phyloP scores from a whole-genome alignment of 176 grass and related monocot species.

The Tuctoria greenei region DNA sequence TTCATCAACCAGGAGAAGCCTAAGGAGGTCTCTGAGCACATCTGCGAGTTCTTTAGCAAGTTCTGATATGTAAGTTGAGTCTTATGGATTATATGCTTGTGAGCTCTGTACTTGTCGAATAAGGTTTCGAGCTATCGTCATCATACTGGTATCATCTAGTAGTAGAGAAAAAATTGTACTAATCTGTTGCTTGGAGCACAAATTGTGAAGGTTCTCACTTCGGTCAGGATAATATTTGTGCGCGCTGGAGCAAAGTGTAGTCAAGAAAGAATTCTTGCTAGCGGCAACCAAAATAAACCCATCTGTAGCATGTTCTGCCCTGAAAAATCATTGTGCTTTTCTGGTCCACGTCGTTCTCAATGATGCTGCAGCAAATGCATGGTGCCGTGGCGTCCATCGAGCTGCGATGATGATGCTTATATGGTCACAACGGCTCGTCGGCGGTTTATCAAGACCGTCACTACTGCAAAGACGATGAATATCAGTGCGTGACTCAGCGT shows the following conservation, averaged over 20 bases:
- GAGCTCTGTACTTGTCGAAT: background rate
- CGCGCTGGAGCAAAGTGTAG: background rate
- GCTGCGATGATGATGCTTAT: no score
- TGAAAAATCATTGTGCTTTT: no score
- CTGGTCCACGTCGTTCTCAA: no score
- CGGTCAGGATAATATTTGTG: background rate
- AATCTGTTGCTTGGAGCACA: background rate
- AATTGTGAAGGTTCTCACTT: background rate
- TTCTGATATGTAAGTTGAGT: slow-evolving; percentile 37
- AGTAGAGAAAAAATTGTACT: background rate
- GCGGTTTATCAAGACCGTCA: no score
- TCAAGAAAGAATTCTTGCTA: background rate
- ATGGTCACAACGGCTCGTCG: no score
- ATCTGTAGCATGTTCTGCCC: background rate
- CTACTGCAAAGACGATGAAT: no score
- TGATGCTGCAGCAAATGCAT: no score
- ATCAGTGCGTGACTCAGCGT: no score
- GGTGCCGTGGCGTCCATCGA: no score
- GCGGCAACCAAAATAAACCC: background rate
- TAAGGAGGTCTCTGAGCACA: slow-evolving; percentile 69
- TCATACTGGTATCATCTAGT: background rate
- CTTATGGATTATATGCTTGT: background rate
- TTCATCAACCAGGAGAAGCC: slow-evolving; percentile 83
- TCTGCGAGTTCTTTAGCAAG: slow-evolving; percentile 66
- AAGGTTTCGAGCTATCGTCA: background rate